Percentiles rank a stretch among this genome's conserved stretches.
Conservation (phyloP, 1,284 basidiomycete species). For the Inonotus hispidus region DNA sequence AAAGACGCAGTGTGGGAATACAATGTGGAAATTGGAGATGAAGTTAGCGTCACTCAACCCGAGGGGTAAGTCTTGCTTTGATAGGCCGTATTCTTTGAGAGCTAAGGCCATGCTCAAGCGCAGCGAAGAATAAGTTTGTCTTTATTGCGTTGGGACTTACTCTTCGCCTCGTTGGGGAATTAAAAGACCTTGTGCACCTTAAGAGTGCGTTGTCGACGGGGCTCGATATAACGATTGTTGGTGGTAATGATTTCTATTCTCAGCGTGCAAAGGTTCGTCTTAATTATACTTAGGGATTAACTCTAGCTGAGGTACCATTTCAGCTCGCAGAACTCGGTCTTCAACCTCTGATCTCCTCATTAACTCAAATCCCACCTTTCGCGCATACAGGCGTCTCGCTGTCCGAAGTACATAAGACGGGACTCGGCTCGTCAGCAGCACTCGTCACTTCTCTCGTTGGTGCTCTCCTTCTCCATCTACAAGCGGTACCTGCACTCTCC, state of each 20-base stretch:
- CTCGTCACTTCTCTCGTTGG: constrained; percentile 94
- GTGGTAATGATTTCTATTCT: constrained; percentile 98
- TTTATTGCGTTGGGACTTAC: constrained; percentile 80
- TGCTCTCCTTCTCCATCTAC: constrained; percentile 77
- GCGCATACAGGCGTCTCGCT: constrained; percentile 65
- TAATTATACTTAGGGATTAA: background rate
- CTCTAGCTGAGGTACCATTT: constrained; percentile 15
- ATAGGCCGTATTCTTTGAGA: constrained; percentile 2
- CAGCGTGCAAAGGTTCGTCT: constrained; percentile 74
- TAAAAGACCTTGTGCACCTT: constrained; percentile 42
- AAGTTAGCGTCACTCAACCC: constrained; percentile 41
- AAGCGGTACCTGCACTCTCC: constrained; percentile 49
- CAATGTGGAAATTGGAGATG: constrained; percentile 39
- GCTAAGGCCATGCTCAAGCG: constrained; percentile 21
- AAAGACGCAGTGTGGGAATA: constrained; percentile 77
- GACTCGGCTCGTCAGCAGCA: constrained; percentile 94
- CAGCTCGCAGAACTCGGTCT: constrained; percentile 61
- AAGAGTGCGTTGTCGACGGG: constrained; percentile 43
- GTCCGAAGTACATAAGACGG: constrained; percentile 91
- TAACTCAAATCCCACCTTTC: constrained; percentile 70
- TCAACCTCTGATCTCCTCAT: constrained; percentile 54
- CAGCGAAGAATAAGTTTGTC: constrained; percentile 82
- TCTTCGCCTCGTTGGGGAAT: constrained; percentile 59
- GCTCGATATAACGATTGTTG: constrained; percentile 78
- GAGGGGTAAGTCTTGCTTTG: constrained; percentile 38